These are phyloP conservation scores for Metarhizium anisopliae DNA, from an alignment of 2,329 filamentous ascomycete genomes.

Conservation along the genomic window DNA sequence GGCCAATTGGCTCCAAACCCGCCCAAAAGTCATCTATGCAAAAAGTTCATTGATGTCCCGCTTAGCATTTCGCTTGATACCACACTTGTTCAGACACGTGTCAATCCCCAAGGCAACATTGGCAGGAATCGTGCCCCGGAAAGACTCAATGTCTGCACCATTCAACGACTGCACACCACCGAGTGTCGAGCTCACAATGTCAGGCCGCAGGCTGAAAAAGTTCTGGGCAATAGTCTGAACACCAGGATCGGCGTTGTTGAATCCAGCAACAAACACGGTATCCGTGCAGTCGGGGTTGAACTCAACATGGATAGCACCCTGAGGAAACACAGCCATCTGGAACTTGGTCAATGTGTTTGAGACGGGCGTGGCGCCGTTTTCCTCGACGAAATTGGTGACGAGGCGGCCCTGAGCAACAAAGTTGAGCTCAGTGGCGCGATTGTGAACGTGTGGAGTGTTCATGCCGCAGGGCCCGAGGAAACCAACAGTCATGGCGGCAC, in stretches of 20 bases:
- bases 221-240: too few species aligned
- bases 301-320: conserved; percentile 30
- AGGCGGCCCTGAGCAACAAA: conserved; percentile 35
- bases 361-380: conserved; percentile 31
- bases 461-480: too few species aligned
- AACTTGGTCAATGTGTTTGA: conserved; percentile 27
- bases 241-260: too few species aligned
- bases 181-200: too few species aligned
- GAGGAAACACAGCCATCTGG: conserved; percentile 40
- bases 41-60: conserved; percentile 16
- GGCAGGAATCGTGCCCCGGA: conserved; percentile 31
- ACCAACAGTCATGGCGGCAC: too few species aligned
- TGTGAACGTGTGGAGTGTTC: too few species aligned
- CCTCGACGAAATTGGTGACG: conserved; percentile 33
- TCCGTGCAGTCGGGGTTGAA: too few species aligned
- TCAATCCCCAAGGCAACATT: conserved; percentile 34
- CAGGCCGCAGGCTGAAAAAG: conserved; percentile 18
- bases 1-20: too few species aligned
- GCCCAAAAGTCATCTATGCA: not conserved
- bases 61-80: conserved; percentile 27
- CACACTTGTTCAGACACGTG: conserved; percentile 39
- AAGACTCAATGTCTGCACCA: conserved; percentile 30
- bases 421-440: conserved; percentile 33
- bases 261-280: too few species aligned
- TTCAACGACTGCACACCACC: too few species aligned